Evolutionary conservation across 169 alveolate species (phyloP), one percentile per base, ranked within the genome.

Genomic region (Plasmodium falciparum): DNA sequence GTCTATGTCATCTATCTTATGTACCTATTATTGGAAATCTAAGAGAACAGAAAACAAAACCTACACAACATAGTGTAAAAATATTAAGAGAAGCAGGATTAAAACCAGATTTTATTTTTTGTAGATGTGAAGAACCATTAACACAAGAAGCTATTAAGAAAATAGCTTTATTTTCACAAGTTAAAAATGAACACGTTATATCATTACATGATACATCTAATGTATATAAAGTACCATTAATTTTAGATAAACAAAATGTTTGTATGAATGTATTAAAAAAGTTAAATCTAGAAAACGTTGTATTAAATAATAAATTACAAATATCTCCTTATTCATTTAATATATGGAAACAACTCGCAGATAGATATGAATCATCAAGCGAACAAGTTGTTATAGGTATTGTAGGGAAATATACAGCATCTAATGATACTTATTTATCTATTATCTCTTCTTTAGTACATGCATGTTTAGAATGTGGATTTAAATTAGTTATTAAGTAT

Each of bases 21-120:
- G 97, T 97, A 24, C 99, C 99, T 17, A 74, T 70, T n/a, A 88
- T 94, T 22, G 96, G 96, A 29, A 66, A 88, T 61, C 93, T 88
- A 65, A 97, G 97, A 26, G 99, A 97, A 90, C 98, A 97, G 73
- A 97, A 98, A 90, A 97, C 99, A 33, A 97, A 97, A 76, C 99
- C 99, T 47, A 95, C 99, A 17, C 99, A 98, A 78, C 99, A 98
- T 94, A 96, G 98, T 22, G 98, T 97, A 26, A 95, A 96, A 93
- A 98, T 93, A 43, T 80, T 96, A 59, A 91, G 93, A 54, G 97
- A 90, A 54, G 93, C 95, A 15, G 97, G 97, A 13, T 63, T 96
- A 43, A 93, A 89, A 39, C 97, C 98, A 7, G 97, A 95, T 72
- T 95, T 96, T 89, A 93, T 96, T 15, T 95, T 95, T 73, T 95